Evolutionary conservation across 768 basidiomycete species (phyloP), one percentile per base, ranked within the genome.

Genomic region (Hericium erinaceus): DNA sequence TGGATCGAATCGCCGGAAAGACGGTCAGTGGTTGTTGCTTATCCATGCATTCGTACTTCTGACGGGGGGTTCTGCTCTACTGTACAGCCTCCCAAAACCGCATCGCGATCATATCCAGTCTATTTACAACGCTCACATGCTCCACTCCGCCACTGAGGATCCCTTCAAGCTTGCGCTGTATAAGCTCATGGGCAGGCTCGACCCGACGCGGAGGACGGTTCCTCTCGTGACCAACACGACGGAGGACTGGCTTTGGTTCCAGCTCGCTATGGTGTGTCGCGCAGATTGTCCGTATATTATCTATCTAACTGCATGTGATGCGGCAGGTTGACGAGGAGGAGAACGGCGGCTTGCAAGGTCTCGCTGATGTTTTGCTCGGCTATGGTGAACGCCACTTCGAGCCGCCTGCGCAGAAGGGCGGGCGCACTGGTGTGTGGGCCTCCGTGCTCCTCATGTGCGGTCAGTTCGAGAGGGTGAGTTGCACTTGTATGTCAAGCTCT

Each of bases 201-300:
- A 99, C 64, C 83, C 92, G 1, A 72, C 80, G 4, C 78, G 89
- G 57, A 80, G 93, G 51, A 87, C 82, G 64, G 85, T 95, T 2
- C 80, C 84, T 5, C 82, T 85, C 41, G 92, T 98, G 4, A 98
- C 94, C 0, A 80, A 81, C 10, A 95, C 94, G 1, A 94, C 92
- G 2, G 97, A 98, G 68, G 97, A 99, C 70, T 99, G 95, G 95
- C 75, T 98, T 39, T 99, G 95, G 95, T 86, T 95, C 76, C 95
- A 99, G 73, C 79, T 98, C 13, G 79, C 86, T 1, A 88, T 98
- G 82, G 89, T 84, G 51, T 33, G 74, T 61, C 38, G 10, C n/a
- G 57, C 13, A 51, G 1, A n/a, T 4, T 48, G 12, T 6, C 7
- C 9, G 49, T 52, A 3, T 13, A 15, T 20, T 41, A n/a, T 24